phyloP scores from a whole-genome alignment of 352 stramenopile genomes.

The Pythium inflatum region DNA sequence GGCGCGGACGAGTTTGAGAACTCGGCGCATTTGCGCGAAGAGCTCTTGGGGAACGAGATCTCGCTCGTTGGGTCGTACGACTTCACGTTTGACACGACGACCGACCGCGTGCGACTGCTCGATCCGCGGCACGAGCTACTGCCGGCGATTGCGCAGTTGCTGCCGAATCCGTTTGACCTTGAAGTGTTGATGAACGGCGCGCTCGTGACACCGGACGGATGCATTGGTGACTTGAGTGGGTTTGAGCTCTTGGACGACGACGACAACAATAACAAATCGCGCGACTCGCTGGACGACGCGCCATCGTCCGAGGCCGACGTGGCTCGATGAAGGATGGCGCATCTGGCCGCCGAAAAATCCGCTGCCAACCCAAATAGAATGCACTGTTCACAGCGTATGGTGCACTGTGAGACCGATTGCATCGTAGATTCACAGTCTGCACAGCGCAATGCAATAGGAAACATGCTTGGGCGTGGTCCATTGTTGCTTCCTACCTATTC shows the following conservation, averaged over 20 bases:
- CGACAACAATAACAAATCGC: background rate
- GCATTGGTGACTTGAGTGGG: constrained; percentile 19
- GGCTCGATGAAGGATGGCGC: too few relatives aligned
- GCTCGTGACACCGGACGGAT: constrained; percentile 21
- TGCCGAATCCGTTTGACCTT: constrained; percentile 8
- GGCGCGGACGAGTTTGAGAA: background rate
- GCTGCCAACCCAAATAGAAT: too few relatives aligned
- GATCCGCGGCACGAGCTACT: constrained; percentile 26
- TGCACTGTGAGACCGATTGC: too few relatives aligned
- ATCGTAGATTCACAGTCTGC: too few relatives aligned
- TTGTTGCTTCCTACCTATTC: too few relatives aligned
- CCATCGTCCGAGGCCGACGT: background rate
- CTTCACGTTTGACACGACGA: constrained; percentile 20
- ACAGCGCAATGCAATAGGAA: too few relatives aligned
- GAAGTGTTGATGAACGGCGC: constrained; percentile 19
- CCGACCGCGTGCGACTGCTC: constrained; percentile 19
- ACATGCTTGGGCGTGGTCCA: too few relatives aligned
- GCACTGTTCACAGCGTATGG: too few relatives aligned
- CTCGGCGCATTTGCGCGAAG: background rate
- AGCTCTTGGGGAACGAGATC: constrained; percentile 14
- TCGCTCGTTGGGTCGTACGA: constrained; percentile 19
- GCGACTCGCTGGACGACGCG: background rate
- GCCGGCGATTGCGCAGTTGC: constrained; percentile 10
- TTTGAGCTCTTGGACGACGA: background rate
- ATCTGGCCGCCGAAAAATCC: too few relatives aligned